A percentile compares a stretch with the other conserved stretches of the same genome.
These are phyloP conservation scores for Pelargonium fulgidum DNA, from an alignment of 441 rosid genomes.

Conservation along the genomic window DNA sequence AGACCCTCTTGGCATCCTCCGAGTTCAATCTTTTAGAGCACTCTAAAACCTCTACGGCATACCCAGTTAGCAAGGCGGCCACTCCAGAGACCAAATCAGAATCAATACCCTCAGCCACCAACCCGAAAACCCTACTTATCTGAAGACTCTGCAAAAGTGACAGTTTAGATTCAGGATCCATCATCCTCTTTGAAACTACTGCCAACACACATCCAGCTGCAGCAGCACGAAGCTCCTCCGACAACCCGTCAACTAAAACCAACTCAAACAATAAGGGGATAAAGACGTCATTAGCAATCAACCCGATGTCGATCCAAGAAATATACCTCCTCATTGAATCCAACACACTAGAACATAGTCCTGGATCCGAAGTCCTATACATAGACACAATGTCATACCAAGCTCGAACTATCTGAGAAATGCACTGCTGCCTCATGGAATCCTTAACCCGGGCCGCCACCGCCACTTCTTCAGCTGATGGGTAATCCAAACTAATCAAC, in stretches of 20 bases:
- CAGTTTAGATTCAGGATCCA: constrained; percentile 35
- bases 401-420: constrained; percentile 68
- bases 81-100: constrained; percentile 55
- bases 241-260: constrained; percentile 48
- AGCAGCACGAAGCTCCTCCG: constrained; percentile 68
- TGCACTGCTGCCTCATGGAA: constrained; percentile 91
- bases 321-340: constrained; percentile 76
- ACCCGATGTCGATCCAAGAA: constrained; percentile 85
- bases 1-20: constrained; percentile 48
- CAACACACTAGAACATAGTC: constrained; percentile 55
- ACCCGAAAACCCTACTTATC: constrained; percentile 54
- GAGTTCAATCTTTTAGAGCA: constrained; percentile 60
- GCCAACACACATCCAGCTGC: constrained; percentile 79
- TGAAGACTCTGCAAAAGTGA: constrained; percentile 60
- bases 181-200: constrained; percentile 64
- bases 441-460: constrained; percentile 74
- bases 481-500: constrained; percentile 80
- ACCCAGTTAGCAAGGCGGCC: constrained; percentile 67
- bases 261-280: constrained; percentile 68
- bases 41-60: constrained; percentile 78
- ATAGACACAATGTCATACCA: constrained; percentile 71
- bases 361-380: constrained; percentile 62
- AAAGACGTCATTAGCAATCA: constrained; percentile 69
- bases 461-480: constrained; percentile 48
- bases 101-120: constrained; percentile 54